phyloP scores from a whole-genome alignment of 2,329 filamentous ascomycete species.

The Venturia aucupariae region DNA sequence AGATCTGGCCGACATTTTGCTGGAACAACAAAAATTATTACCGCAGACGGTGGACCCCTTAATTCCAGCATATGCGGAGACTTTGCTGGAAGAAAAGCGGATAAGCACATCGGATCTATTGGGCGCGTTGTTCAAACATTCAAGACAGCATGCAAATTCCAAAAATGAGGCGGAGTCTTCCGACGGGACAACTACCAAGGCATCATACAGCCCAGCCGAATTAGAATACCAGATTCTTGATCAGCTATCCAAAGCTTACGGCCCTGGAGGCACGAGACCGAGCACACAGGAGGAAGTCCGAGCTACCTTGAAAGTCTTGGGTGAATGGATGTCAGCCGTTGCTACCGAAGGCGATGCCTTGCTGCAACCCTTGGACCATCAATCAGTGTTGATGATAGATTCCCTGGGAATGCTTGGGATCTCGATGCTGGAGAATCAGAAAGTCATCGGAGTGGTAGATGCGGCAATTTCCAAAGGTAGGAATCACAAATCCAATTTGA shows the following conservation, averaged over 20 bases:
- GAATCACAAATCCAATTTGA: conserved; percentile 13
- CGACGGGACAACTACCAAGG: neutral
- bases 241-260: conserved; percentile 8
- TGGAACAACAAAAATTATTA: conserved; percentile 24
- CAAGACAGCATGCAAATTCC: conserved; percentile 1
- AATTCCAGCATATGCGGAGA: conserved; percentile 12
- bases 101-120: conserved; percentile 15
- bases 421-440: conserved; percentile 50
- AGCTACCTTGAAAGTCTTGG: conserved; percentile 7
- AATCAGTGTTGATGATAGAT: conserved; percentile 48
- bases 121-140: conserved; percentile 11
- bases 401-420: conserved; percentile 56
- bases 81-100: conserved; percentile 8
- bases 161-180: neutral
- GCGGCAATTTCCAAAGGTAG: conserved; percentile 46
- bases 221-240: conserved; percentile 13
- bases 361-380: conserved; percentile 21
- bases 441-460: conserved; percentile 45
- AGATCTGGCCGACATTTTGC: conserved; percentile 27
- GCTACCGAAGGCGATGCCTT: conserved; percentile 6
- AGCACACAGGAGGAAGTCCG: conserved; percentile 13
- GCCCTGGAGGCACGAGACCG: conserved; percentile 2
- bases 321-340: conserved; percentile 14
- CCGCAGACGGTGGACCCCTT: conserved; percentile 25
- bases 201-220: conserved; percentile 1